Base-by-base conservation (phyloP, 129 eudicot species). In the Pseudognaphalium luteoalbum region DNA sequence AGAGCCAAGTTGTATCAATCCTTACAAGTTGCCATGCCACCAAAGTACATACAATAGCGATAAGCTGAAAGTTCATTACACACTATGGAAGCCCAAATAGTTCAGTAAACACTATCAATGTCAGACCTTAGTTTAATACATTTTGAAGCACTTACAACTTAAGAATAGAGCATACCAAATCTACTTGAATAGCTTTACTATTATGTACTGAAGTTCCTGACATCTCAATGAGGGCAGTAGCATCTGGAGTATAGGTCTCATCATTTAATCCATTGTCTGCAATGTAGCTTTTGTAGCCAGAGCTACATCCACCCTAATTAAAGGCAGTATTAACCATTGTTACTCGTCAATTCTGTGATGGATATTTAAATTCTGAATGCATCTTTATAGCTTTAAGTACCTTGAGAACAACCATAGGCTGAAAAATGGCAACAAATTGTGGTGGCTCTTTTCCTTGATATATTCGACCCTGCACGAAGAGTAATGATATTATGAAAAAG, bases 381-480 rank as follows among this genome's bases (percentile, higher is more conserved):
- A 78, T 10, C 12, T 21, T 63, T 63, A 50, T 21, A 71, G n/a
- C 7, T 63, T 59, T 14, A 29, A 56, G 80, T 85, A 94, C 99
- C 97, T 95, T 95, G 54, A 95, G 89, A 78, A 95, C 80, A 85
- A 95, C 88, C 96, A 95, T 83, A 68, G 97, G 99, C 76, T 95
- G 90, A 85, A 91, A 89, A 75, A 95, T 81, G 72, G 97, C 99
- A 82, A 95, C 78, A 68, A 95, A 95, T 72, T 95, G 99, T 19
- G 99, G 96, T 39, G 99, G 92, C 75, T 95, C 97, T 84, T 91
- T 95, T 59, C 97, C 99, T 87, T 95, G 99, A 83, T 59, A 86
- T 64, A 95, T 63, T 73, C 94, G 89, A 68, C 99, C 97, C 99
- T 95, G 81, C 57, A 78, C 9, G 10, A 81, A 63, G 44, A 63